Percentiles rank a stretch among this genome's conserved stretches.
These are phyloP conservation scores for Colletotrichum limetticola DNA, from an alignment of 2,329 filamentous ascomycete genomes.

Conservation along the genomic window DNA sequence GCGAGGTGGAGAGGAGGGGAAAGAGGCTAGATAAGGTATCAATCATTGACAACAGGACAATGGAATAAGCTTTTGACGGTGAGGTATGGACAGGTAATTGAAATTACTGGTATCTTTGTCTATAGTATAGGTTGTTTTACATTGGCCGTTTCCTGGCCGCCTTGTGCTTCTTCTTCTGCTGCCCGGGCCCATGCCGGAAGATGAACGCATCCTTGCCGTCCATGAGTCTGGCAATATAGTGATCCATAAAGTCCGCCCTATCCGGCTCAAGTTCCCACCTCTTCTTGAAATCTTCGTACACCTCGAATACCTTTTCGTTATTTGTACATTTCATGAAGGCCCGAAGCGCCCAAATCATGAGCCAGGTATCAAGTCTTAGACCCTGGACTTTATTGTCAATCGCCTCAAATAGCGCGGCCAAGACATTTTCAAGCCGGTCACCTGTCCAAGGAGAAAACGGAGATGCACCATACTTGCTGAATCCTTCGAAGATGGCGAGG, in stretches of 20 bases:
- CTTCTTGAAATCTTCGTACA: conserved; percentile 61
- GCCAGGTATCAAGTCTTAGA: conserved; percentile 68
- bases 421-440: conserved; percentile 74
- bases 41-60: not conserved
- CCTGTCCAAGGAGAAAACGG: conserved; percentile 77
- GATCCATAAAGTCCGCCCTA: conserved; percentile 58
- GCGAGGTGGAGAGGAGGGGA: no score
- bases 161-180: not conserved
- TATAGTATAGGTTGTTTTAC: conserved; percentile 13
- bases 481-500: conserved; percentile 84
- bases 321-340: conserved; percentile 73
- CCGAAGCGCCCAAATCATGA: conserved; percentile 68
- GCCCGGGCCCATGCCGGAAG: not conserved
- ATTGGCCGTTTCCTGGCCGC: not conserved
- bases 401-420: conserved; percentile 70
- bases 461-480: conserved; percentile 76
- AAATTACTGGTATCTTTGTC: conserved; percentile 34
- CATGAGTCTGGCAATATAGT: conserved; percentile 56
- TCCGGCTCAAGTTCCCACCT: conserved; percentile 58
- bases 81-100: not conserved
- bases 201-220: conserved; percentile 40
- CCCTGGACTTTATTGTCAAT: conserved; percentile 57
- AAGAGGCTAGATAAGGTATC: not conserved
- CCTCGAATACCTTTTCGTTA: conserved; percentile 60
- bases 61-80: not conserved